Base-by-base conservation (phyloP, 2,329 filamentous ascomycete species). In the Dactylonectria estremocensis region DNA sequence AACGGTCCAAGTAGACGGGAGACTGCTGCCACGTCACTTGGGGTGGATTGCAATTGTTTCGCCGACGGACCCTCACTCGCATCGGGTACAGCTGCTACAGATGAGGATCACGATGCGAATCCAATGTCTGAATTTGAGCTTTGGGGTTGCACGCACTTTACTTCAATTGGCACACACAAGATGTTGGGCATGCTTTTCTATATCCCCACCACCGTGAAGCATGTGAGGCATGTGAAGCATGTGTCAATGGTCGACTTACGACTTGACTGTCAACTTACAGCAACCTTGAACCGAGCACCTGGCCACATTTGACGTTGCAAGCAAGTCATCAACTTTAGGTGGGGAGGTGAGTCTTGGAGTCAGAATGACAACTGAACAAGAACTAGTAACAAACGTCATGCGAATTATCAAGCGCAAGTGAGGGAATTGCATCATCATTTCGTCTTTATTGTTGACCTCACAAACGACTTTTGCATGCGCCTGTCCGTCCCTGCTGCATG, bases 1-100 rank as follows among this genome's bases (percentile, higher is more conserved):
- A 66, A 61, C 64, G 64, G 66, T 55, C 52, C 14, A 61, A 69
- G 28, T 52, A 64, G 49, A 55, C 33, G 28, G 37, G 40, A 20
- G 48, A 64, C 62, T 40, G 69, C 61, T 73, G 72, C 70, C 73
- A 74, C 73, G 73, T 76, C 73, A 74, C 61, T 68, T 33, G 52
- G 43, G 33, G 43, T 53, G 33, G 65, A 56, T 65, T 50, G 31
- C 37, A 58, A 54, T 35, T 50, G 40, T 45, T 49, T 68, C 62
- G 56, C 61, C 57, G 61, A 67, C 60, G 56, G 61, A 28, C 57
- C 64, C 45, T 49, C 55, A 59, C 45, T 53, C 55, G 62, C 61
- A 59, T 66, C 60, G 64, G 40, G 67, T 49, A 61, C 45, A 61
- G 55, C 55, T 62, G 58, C 55, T 62, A 56, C 54, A 54, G 52